Evolutionary conservation across 495 filamentous ascomycete species (phyloP), one percentile per base, ranked within the genome.

Genomic region (Amniculicola lignicola): DNA sequence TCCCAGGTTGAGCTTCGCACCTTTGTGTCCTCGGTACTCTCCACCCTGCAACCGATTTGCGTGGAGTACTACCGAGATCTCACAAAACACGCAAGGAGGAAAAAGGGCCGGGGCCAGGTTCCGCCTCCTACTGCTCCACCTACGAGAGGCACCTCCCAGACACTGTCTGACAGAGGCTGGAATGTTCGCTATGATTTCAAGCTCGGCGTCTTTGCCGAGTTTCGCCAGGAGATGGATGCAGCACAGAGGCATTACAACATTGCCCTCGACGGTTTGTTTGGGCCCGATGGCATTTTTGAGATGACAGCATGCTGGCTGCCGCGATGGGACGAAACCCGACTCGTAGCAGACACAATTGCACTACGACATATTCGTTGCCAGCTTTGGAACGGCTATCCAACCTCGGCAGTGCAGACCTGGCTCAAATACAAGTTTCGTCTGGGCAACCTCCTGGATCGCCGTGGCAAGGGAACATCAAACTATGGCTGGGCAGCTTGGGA

Each of bases 111-210:
- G 60, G 84, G 85, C 18, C 76, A 77, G 25, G 81, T 85, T 19
- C 90, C 90, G 9, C 84, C 87, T 38, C 88, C 89, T 7, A 91
- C 88, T n/a, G 77, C 84, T n/a, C 86, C 89, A 27, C 85, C 88
- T 14, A 88, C 86, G 0, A 85, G 79, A 11, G 87, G 88, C 10
- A 91, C 89, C 2, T 92, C 88, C 14, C 85, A 89, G 63, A 87
- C 85, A 0, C 70, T 96, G 16, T 87, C 89, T n/a, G 76, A 82
- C 10, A 85, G 88, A 49, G 89, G 87, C 3, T 96, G 91, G 91
- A 89, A 85, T 67, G 83, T 89, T 18, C 85, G 91, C 1, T 96
- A 95, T 66, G 91, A 96, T 63, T 90, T 92, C 73, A 96, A 96
- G 64, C 78, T 89, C 23, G 91, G 88, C 6, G 75, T 94, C 1